Evolutionary conservation across 2,329 filamentous ascomycete species (phyloP), one percentile per base, ranked within the genome.

Genomic region (Aspergillus hortae): DNA sequence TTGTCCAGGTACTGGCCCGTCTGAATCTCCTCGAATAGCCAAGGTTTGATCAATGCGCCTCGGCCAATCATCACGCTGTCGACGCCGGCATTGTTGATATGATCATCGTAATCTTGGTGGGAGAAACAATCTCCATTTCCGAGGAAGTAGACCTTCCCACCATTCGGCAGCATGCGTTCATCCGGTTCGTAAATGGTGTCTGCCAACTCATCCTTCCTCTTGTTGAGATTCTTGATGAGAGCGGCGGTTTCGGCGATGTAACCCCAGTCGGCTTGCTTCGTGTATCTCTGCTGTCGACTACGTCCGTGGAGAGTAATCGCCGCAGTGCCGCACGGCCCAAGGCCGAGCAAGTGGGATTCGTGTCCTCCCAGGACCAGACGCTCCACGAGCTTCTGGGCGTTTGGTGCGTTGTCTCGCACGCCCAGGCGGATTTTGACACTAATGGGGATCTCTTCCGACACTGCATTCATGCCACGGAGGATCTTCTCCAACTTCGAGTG

Each of bases 51-150:
- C 53, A 99, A 81, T 9, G 94, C 94, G 51, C 94, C 94, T 55
- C 94, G 89, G n/a, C 87, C 94, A 55, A 97, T 85, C 94, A 99
- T 97, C 67, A 96, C 89, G n/a, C 85, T 85, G 74, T 97, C 92
- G 43, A 97, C 91, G 44, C 84, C 83, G 33, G 89, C 82, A 53
- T 92, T 82, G 44, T 87, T 80, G 36, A 97, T 78, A 64, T 94
- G 86, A 52, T 85, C 77, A 57, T 85, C 85, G 75, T 97, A 97
- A 68, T 97, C 91, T 30, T 86, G 75, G 70, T 97, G 91, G 4
- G 91, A 96, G 75, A 90, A 96, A 72, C 92, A 94, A 74, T 99
- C 94, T 44, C 94, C 94, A 70, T 99, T 99, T 62, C 94, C 94
- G 60, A 96, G 79, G 74, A 99, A 97, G 77, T 89, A 97, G 60